Conservation (phyloP, 495 filamentous ascomycete species). For the Bombardia bombarda region DNA sequence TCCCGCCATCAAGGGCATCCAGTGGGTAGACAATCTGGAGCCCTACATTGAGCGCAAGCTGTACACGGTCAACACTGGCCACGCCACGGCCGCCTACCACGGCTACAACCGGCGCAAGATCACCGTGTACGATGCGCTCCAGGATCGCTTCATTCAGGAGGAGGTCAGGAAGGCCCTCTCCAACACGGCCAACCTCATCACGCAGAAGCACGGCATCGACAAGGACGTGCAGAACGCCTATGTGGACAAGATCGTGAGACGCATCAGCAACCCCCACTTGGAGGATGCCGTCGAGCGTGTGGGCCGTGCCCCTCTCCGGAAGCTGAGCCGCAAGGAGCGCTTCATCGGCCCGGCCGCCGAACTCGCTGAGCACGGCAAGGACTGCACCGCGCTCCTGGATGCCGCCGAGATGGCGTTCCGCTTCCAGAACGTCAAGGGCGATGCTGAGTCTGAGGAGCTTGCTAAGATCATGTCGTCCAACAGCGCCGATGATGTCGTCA, state of each 20-base stretch:
- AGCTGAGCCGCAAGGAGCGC: slow-evolving; percentile 85
- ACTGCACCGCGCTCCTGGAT: slow-evolving; percentile 60
- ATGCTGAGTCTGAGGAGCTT: slow-evolving; percentile 77
- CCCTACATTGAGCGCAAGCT: slow-evolving; percentile 99
- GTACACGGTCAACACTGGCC: slow-evolving; percentile 97
- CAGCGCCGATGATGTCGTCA: slow-evolving; percentile 57
- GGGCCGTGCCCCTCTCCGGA: slow-evolving; percentile 87
- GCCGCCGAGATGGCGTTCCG: slow-evolving; percentile 80
- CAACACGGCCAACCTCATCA: slow-evolving; percentile 79
- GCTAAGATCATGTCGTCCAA: slow-evolving; percentile 72
- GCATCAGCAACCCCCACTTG: slow-evolving; percentile 92
- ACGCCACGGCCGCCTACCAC: slow-evolving; percentile 96
- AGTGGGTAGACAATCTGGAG: slow-evolving; percentile 83
- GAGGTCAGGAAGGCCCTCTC: slow-evolving; percentile 67
- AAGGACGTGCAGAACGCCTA: slow-evolving; percentile 75
- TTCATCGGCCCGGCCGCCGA: slow-evolving; percentile 88
- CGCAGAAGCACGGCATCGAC: slow-evolving; percentile 74
- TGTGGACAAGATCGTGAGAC: slow-evolving; percentile 81
- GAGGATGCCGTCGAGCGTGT: slow-evolving; percentile 92
- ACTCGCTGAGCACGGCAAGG: slow-evolving; percentile 68
- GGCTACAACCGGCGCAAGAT: slow-evolving; percentile 75
- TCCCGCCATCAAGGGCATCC: slow-evolving; percentile 75
- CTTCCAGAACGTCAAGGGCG: slow-evolving; percentile 85
- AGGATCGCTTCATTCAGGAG: slow-evolving; percentile 55
- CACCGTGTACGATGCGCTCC: slow-evolving; percentile 79